phyloP scores from a whole-genome alignment of 495 filamentous ascomycete species.

The Coniosporium apollinis region DNA sequence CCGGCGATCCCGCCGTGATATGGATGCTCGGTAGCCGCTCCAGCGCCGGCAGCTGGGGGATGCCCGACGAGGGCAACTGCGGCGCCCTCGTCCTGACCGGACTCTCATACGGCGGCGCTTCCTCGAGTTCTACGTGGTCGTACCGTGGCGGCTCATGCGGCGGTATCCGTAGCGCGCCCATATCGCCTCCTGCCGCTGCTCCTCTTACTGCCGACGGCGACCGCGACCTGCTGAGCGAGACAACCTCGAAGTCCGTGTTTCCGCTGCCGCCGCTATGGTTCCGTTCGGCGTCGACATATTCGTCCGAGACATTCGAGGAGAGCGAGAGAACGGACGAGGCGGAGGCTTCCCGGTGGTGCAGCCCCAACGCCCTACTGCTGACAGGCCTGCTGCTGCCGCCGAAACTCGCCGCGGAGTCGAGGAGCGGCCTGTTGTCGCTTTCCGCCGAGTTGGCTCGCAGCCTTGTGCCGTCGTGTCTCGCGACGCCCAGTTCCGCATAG shows the following conservation, averaged over 20 bases:
- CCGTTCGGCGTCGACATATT: constrained; percentile 14
- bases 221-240: too few species aligned
- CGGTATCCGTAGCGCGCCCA: constrained; percentile 5
- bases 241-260: constrained; percentile 13
- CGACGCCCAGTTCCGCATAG: constrained; percentile 75
- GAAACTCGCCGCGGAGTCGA: constrained; percentile 46
- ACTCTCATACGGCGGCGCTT: constrained; percentile 16
- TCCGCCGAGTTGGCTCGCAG: constrained; percentile 67
- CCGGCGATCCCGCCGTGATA: constrained; percentile 9
- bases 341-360: constrained; percentile 16
- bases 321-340: constrained; percentile 15
- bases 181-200: neutral
- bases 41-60: constrained; percentile 9
- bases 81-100: constrained; percentile 4
- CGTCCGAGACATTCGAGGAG: constrained; percentile 9
- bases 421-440: constrained; percentile 55
- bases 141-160: constrained; percentile 8
- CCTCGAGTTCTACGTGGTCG: constrained; percentile 8
- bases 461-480: constrained; percentile 74
- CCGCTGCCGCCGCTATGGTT: constrained; percentile 9
- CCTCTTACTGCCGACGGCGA: constrained; percentile 3
- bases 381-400: constrained; percentile 10
- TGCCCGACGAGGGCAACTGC: constrained; percentile 3
- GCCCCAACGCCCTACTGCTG: constrained; percentile 10
- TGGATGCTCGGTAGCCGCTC: constrained; percentile 10